phyloP scores from a whole-genome alignment of 352 stramenopile species.

The Salisapilia sapeloensis region DNA sequence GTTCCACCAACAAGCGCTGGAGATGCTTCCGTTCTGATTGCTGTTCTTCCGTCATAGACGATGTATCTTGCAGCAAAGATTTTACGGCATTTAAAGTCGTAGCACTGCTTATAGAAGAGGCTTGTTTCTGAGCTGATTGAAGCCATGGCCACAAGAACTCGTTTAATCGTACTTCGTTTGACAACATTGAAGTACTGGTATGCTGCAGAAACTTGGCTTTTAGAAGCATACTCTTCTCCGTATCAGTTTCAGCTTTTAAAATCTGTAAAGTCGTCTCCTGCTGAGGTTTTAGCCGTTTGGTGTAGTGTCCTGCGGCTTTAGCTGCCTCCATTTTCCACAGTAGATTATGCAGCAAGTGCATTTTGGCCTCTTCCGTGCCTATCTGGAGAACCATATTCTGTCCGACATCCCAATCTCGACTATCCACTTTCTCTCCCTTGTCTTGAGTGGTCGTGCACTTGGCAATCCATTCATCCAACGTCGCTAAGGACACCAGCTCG shows the following conservation, averaged over 20 bases:
- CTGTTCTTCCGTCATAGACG: background rate
- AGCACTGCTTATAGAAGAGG: no score
- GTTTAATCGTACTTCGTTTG: constrained; percentile 14
- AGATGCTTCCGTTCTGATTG: no score
- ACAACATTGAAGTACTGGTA: constrained; percentile 12
- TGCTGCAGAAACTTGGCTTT: constrained; percentile 44
- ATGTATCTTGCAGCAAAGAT: constrained; percentile 1
- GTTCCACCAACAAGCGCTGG: no score
- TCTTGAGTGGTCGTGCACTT: constrained; percentile 4
- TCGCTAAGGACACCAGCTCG: constrained; percentile 2
- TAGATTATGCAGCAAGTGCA: constrained; percentile 17
- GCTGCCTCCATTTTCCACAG: constrained; percentile 16
- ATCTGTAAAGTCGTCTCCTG: constrained; percentile 12
- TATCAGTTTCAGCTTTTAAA: constrained; percentile 2
- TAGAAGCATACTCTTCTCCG: constrained; percentile 6
- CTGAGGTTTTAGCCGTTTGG: constrained; percentile 21
- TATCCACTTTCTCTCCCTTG: no score
- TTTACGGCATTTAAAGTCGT: constrained; percentile 1
- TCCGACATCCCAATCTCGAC: constrained; percentile 36
- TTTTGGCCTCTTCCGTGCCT: constrained; percentile 11
- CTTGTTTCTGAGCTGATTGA: no score
- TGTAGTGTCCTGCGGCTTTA: constrained; percentile 47
- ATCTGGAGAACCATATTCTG: constrained; percentile 31
- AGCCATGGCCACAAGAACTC: constrained; percentile 49
- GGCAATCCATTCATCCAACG: constrained; percentile 8